A percentile compares a stretch with the other conserved stretches of the same genome.
These are phyloP conservation scores for Stipa capillata DNA, from an alignment of 176 grass and related monocot species.

Conservation along the genomic window DNA sequence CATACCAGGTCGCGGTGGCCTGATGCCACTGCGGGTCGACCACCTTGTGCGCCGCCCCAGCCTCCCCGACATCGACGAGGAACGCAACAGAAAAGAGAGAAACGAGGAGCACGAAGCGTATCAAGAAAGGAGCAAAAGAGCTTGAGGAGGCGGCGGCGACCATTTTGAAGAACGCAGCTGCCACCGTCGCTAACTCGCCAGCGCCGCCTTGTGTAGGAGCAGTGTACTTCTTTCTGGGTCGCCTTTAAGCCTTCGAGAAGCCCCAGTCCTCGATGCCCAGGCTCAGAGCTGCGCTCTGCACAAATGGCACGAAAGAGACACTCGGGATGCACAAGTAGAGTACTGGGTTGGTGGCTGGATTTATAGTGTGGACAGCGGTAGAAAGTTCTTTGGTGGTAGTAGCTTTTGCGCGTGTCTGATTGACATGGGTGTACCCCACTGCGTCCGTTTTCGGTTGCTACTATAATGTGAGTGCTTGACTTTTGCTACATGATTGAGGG, in stretches of 20 bases:
- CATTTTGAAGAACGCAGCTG: background rate
- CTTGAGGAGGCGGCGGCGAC: background rate
- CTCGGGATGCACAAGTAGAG: slow-evolving; percentile 21
- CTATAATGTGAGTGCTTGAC: no score
- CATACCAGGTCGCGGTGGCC: slow-evolving; percentile 94
- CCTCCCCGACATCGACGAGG: slow-evolving; percentile 5
- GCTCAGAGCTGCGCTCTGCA: slow-evolving; percentile 18
- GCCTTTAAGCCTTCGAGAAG: slow-evolving; percentile 43
- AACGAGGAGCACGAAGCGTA: slow-evolving; percentile 16
- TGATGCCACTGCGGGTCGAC: slow-evolving; percentile 84
- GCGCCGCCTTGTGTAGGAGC: no score
- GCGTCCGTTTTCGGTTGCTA: no score
- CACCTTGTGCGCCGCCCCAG: slow-evolving; percentile 31
- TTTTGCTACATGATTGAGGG: slow-evolving; percentile 1
- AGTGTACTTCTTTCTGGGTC: slow-evolving; percentile 1
- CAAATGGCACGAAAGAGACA: slow-evolving; percentile 32
- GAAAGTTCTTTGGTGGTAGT: no score
- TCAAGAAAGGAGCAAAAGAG: no score
- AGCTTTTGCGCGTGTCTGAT: background rate
- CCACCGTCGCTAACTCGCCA: background rate
- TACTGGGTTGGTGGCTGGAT: background rate
- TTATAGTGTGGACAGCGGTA: slow-evolving; percentile 19
- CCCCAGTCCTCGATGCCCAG: slow-evolving; percentile 1
- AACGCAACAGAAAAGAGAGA: background rate
- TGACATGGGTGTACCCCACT: background rate